Base-by-base conservation (phyloP, 2,329 filamentous ascomycete genomes). In the Tolypocladium pustulatum region DNA sequence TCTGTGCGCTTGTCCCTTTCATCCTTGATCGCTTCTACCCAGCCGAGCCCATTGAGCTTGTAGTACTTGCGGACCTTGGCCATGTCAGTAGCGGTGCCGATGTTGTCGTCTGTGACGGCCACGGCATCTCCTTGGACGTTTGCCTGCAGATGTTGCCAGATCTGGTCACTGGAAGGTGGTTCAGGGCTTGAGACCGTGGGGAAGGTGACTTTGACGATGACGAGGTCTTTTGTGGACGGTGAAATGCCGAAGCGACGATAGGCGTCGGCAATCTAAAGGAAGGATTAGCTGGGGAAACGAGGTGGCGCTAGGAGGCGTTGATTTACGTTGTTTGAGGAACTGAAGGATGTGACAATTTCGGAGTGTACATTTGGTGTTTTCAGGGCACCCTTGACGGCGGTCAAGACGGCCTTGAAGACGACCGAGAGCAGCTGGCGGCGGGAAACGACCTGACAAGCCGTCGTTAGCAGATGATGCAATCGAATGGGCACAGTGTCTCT, bases 311-410 rank as follows among this genome's bases (percentile, higher is more conserved):
- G 27, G 53, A 32, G 15, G 6, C 20, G 15, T 15, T 8, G 53
- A 36, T 61, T 63, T 71, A 91, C 89, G 71, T 96, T 96, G 70
- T 91, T 93, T 62, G 89, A 91, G 0, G 89, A 81, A 60, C 86
- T 92, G 52, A 97, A 77, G 4, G 85, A 86, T 64, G 88, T 88
- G 36, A 97, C 91, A 59, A 91, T 88, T 73, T 97, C 92, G 0
- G 90, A 92, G 71, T 96, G 92, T 5, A 96, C 84, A 65, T 96
- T 96, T 52, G 87, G 86, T 6, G 90, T 94, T 71, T 87, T 89
- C 59, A 93, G 76, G 30, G 81, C 78, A 7, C 77, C 76, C 62
- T 82, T 82, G 4, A 83, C 69, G 60, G 84, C 79, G 64, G 85
- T 81, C 60, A 85, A 87, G 62, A 91, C 77, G n/a, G 91, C 89